Evolutionary conservation across 768 basidiomycete species (phyloP), one percentile per base, ranked within the genome.

Genomic region (Filobasidium wieringae): DNA sequence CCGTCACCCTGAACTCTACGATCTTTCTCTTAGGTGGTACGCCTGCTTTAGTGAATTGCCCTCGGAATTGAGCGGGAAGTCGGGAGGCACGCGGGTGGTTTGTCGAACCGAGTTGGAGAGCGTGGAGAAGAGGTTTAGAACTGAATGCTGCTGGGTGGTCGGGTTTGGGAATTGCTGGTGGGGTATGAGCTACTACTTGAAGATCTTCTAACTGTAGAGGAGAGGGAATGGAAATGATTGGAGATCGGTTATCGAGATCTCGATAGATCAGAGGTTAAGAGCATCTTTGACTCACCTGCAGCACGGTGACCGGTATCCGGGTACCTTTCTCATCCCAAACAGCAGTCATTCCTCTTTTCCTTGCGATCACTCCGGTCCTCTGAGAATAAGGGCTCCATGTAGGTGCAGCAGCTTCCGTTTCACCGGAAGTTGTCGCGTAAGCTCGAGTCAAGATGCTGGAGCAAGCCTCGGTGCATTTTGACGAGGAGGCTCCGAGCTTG

Each of bases 311-410:
- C 1, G 95, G 93, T 63, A 86, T 78, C 50, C 87, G 79, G 33
- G 81, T 82, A 26, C 95, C 95, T 58, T 88, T 84, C 70, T 86
- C 81, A 69, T 91, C 87, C 88, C 89, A 97, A 68, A 97, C 76
- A 14, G 81, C 81, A 9, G 88, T 86, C 95, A 97, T 97, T 43
- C 95, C 95, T 56, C 89, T 83, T 78, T 99, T 99, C 58, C 85
- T 81, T 26, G 90, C 93, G 72, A 99, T 85, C 61, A 95, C 78
- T 7, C 95, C 95, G 0, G 91, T 93, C 57, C 95, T 81, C 62
- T 86, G 80, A 7, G 88, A 90, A 60, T 80, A 78, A 47, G 92
- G 84, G 4, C 82, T 82, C 92, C 92, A 95, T 80, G 76, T 66
- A 6, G 66, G 45, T 0, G 36, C 31, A 8, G 31, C 8, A 7